Base-by-base conservation (phyloP, 2,329 filamentous ascomycete species). In the Zymoseptoria pseudotritici region DNA sequence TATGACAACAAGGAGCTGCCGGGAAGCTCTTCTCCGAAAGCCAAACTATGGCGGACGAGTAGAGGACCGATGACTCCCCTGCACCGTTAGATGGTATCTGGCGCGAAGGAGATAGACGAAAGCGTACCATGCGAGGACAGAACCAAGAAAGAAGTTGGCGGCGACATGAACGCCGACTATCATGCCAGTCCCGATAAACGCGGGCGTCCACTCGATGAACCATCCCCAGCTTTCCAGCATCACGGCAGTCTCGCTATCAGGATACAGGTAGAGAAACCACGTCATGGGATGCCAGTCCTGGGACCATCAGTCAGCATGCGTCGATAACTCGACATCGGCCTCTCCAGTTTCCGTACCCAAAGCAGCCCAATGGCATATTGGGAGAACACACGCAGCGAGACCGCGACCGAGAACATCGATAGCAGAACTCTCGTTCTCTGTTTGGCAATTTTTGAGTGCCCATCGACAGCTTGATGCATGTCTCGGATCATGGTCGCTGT, bases 171-270 rank as follows among this genome's bases (percentile, higher is more conserved):
- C 73, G 59, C 82, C 82, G 64, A 84, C 82, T 50, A 85, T 77
- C 72, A 85, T 82, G n/a, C 65, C 82, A 52, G 78, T 79, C 4
- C 83, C 83, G 62, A 85, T 83, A 72, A 86, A 85, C 42, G 83
- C 83, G 0, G 83, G 83, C 0, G 83, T 85, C 65, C 78, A 80
- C 64, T 85, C 82, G 53, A 84, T 75, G 63, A 81, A 76, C 83
- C 83, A 86, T 10, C 82, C 82, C 84, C 83, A 86, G 71, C 80
- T 83, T 71, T 86, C 82, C n/a, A 82, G 77, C 53, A 76, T 74
- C 31, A 84, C 73, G 0, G 81, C 81, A n/a, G 71, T 70, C 63
- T 79, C 82, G 51, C 74, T 78, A 71, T 82, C 79, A 56, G 77
- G 74, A 58, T 77, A 75, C 82, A 82, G 84, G 65, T 80, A 79